These are phyloP conservation scores for Bigelowiella natans DNA, from an alignment of 78 protist species.

Conservation along the genomic window DNA sequence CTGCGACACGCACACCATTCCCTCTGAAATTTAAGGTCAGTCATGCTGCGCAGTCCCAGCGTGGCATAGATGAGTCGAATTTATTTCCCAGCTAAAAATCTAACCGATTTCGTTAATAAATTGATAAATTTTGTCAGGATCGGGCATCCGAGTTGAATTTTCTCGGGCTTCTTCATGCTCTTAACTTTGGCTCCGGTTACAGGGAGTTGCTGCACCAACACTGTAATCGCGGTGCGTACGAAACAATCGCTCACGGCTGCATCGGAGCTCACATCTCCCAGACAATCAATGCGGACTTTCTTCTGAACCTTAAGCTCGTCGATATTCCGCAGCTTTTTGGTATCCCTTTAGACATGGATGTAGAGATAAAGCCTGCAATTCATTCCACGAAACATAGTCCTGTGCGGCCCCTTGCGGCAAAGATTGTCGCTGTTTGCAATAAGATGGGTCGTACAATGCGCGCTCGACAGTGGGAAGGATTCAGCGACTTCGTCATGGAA, in stretches of 20 bases:
- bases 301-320: background rate
- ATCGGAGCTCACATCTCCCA: background rate
- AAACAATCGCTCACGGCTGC: background rate
- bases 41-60: background rate
- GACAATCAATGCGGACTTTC: background rate
- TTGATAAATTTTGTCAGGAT: too few relatives aligned
- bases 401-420: background rate
- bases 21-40: background rate
- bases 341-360: background rate
- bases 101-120: too few relatives aligned
- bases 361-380: background rate
- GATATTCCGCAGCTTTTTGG: background rate
- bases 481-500: background rate
- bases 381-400: background rate
- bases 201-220: background rate
- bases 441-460: background rate
- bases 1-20: background rate
- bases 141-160: background rate
- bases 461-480: background rate
- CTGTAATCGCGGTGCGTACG: background rate
- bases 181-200: background rate
- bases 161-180: background rate
- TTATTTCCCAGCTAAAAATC: too few relatives aligned
- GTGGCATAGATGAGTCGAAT: background rate
- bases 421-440: background rate